Base-by-base conservation (phyloP, 2,329 filamentous ascomycete genomes). In the Colletotrichum australisinense region DNA sequence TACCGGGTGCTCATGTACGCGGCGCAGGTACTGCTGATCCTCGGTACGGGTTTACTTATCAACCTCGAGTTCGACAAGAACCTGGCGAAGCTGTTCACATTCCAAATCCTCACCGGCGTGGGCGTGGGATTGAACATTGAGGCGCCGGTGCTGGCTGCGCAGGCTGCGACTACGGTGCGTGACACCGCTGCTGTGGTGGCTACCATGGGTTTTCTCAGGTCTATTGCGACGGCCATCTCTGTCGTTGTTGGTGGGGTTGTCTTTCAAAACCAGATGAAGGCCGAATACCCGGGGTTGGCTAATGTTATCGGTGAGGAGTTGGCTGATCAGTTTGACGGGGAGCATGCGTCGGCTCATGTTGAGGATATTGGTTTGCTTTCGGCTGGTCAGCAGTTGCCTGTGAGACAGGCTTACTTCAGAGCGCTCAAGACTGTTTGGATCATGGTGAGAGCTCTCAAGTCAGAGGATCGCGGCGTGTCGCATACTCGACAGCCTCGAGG, bases 201-300 rank as follows among this genome's bases (percentile, higher is more conserved):
- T 0, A 92, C 91, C 1, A 92, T 93, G 76, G 86, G 88, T 9
- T 93, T 94, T 79, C 86, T 92, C 7, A 89, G 93, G 19, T 93
- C 93, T 75, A 84, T 95, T 4, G 91, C 91, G 9, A 94, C 91
- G 0, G 88, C 91, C 4, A 88, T 92, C 22, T 91, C 91, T 0
- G 88, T 94, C 65, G 92, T 94, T 2, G 86, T 95, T 46, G 94
- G 94, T 32, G 91, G 93, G 7, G 93, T 94, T 52, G 88, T 95
- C 53, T 95, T 95, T 83, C 91, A 94, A 81, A 95, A 95, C 79
- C 84, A 88, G 75, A 94, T 95, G 91, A 83, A 89, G 76, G 85
- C 84, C 49, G 88, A 90, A 76, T 85, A 87, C 38, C 77, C 82
- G 3, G 77, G 78, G 14, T 85, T 93, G 32, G 81, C 83, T 26